phyloP scores from a whole-genome alignment of 1,284 basidiomycete genomes.

The Peniophora sp. region DNA sequence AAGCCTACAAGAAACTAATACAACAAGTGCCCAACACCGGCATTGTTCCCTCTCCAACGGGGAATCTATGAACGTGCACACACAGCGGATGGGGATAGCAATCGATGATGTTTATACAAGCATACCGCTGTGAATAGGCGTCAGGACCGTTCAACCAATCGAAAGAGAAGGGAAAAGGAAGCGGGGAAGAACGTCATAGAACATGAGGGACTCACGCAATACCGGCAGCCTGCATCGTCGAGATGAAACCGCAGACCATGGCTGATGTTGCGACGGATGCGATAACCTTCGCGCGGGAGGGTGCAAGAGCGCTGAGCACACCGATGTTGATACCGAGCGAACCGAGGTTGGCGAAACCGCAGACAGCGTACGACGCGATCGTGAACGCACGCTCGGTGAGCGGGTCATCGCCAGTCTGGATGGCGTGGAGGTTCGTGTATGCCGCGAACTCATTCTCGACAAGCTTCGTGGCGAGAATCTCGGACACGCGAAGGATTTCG shows the following conservation, averaged over 20 bases:
- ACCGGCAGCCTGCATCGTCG: conserved; percentile 20
- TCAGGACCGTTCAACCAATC: not conserved
- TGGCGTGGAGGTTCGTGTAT: conserved; percentile 53
- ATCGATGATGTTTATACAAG: conserved; percentile 25
- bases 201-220: conserved; percentile 17
- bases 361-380: conserved; percentile 78
- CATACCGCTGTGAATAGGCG: conserved; percentile 35
- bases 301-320: conserved; percentile 78
- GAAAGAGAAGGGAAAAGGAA: not conserved
- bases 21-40: no score
- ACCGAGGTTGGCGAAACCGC: conserved; percentile 85
- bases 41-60: no score
- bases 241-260: conserved; percentile 76
- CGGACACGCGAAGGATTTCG: conserved; percentile 71
- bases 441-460: conserved; percentile 86
- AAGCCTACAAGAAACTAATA: no score
- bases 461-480: conserved; percentile 81
- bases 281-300: conserved; percentile 66
- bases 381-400: conserved; percentile 68
- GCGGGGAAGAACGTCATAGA: not conserved
- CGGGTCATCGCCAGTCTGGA: conserved; percentile 42
- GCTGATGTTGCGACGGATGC: conserved; percentile 67
- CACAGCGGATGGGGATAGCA: no score
- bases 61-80: no score
- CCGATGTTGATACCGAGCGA: conserved; percentile 89